Evolutionary conservation across 2,329 filamentous ascomycete species (phyloP).

Genomic region (Penicillium palitans): DNA sequence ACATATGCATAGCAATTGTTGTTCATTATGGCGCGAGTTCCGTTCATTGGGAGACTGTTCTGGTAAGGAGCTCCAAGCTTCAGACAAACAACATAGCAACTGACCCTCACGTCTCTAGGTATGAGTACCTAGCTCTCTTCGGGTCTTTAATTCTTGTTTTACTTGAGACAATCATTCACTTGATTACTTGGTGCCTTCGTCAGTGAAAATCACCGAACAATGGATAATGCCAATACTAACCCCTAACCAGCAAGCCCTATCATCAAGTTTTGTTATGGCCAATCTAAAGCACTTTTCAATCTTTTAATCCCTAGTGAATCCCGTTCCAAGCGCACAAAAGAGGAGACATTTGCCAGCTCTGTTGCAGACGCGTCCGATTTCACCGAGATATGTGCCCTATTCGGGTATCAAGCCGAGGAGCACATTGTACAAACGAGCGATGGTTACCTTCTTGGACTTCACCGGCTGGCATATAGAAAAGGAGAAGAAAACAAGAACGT

Average conservation of each 20-base stretch:
- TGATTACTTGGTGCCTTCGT: slow-evolving; percentile 87
- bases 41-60: slow-evolving; percentile 63
- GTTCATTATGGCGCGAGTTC: slow-evolving; percentile 56
- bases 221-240: slow-evolving; percentile 20
- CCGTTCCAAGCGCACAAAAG: slow-evolving; percentile 66
- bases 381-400: slow-evolving; percentile 86
- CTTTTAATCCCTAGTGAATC: slow-evolving; percentile 69
- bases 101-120: slow-evolving; percentile 48
- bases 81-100: not conserved
- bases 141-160: slow-evolving; percentile 80
- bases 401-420: slow-evolving; percentile 91
- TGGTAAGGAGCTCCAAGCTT: slow-evolving; percentile 37
- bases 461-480: slow-evolving; percentile 78
- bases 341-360: slow-evolving; percentile 69
- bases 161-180: slow-evolving; percentile 77
- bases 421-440: slow-evolving; percentile 94
- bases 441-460: slow-evolving; percentile 87
- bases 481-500: slow-evolving; percentile 78
- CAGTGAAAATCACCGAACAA: slow-evolving; percentile 38
- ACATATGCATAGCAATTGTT: slow-evolving; percentile 7
- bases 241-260: slow-evolving; percentile 66
- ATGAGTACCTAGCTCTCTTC: slow-evolving; percentile 84
- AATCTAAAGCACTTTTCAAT: slow-evolving; percentile 82
- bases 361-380: slow-evolving; percentile 90
- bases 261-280: slow-evolving; percentile 77